Evolutionary conservation across 2,329 filamentous ascomycete species (phyloP).

Genomic region (Sclerotinia minor): DNA sequence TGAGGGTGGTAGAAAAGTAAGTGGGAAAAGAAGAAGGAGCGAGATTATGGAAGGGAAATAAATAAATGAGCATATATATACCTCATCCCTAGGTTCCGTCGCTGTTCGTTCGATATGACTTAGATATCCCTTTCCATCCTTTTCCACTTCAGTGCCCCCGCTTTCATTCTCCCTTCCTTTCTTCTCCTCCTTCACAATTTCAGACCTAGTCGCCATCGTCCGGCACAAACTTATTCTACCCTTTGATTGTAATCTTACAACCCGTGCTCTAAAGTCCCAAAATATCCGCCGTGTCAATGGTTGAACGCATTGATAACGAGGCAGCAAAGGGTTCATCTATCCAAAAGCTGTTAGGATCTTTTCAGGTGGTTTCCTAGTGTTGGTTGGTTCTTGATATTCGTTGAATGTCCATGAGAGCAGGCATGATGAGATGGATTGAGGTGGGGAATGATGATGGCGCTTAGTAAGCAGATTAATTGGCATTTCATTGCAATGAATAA

Average conservation of each 20-base stretch:
- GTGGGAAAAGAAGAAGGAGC: no score
- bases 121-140: background rate
- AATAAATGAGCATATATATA: background rate
- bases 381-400: background rate
- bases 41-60: no score
- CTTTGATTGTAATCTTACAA: background rate
- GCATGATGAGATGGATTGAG: background rate
- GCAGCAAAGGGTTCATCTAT: background rate
- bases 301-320: background rate
- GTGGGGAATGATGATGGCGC: no score
- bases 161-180: no score
- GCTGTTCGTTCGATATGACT: conserved; percentile 9
- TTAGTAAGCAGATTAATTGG: background rate
- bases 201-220: background rate
- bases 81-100: conserved; percentile 2
- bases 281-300: background rate
- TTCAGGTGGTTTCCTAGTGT: no score
- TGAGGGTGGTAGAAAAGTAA: background rate
- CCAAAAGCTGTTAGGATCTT: rapidly evolving
- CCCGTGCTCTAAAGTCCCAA: background rate
- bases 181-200: background rate
- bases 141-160: background rate
- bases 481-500: background rate
- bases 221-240: background rate
- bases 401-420: background rate